phyloP scores from a whole-genome alignment of 352 stramenopile genomes.

The Phytophthora brassicae region DNA sequence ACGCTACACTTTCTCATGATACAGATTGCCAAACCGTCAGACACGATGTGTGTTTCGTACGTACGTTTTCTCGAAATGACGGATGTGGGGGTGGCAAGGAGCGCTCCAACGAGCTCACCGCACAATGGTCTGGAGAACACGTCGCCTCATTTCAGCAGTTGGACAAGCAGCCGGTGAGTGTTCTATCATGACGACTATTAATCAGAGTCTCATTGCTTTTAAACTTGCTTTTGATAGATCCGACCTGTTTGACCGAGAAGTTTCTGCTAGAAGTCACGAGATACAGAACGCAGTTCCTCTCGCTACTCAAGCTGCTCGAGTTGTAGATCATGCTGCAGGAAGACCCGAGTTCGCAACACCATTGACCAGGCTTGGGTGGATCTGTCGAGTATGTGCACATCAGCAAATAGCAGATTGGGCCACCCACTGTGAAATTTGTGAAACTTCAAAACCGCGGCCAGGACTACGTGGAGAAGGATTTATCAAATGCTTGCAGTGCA shows the following conservation, averaged over 20 bases:
- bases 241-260: constrained; percentile 18
- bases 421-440: constrained; percentile 71
- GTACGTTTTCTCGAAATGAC: constrained; percentile 58
- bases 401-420: constrained; percentile 73
- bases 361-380: constrained; percentile 49
- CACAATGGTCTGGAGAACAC: constrained; percentile 11
- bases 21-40: constrained; percentile 45
- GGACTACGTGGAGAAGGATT: constrained; percentile 50
- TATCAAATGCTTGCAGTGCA: constrained; percentile 63
- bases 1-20: constrained; percentile 58
- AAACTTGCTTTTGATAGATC: background rate
- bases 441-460: constrained; percentile 59
- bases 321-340: constrained; percentile 35
- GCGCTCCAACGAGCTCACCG: constrained; percentile 14
- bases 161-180: constrained; percentile 1
- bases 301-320: constrained; percentile 19
- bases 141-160: constrained; percentile 9
- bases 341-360: constrained; percentile 33
- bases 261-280: constrained; percentile 21
- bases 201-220: background rate
- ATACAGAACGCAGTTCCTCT: constrained; percentile 39
- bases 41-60: constrained; percentile 60
- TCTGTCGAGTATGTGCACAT: constrained; percentile 68
- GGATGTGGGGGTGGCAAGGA: constrained; percentile 25
- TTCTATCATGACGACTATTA: background rate